A percentile compares a stretch with the other conserved stretches of the same genome.
These are phyloP conservation scores for Echria macrotheca DNA, from an alignment of 495 filamentous ascomycete species.

Conservation along the genomic window DNA sequence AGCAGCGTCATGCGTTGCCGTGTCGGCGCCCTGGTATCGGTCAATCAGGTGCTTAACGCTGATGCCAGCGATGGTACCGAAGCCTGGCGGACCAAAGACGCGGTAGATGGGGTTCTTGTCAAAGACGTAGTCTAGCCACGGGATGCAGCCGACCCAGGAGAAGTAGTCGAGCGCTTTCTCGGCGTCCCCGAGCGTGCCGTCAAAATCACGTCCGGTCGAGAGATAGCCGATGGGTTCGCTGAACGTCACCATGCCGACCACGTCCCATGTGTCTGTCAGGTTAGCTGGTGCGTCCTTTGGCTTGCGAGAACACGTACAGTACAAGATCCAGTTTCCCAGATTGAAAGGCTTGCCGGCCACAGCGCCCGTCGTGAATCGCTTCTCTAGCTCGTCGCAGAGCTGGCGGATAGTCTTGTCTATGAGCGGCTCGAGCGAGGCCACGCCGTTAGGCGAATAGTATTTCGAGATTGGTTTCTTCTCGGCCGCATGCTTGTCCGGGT, in stretches of 20 bases:
- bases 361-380: slow-evolving; percentile 7
- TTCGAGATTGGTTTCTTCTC: slow-evolving; percentile 33
- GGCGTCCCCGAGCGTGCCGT: slow-evolving; percentile 13
- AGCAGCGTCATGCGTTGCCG: slow-evolving; percentile 4
- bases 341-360: slow-evolving; percentile 9
- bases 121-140: slow-evolving; percentile 23
- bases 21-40: slow-evolving; percentile 15
- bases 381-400: slow-evolving; percentile 15
- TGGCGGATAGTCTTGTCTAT: slow-evolving; percentile 25
- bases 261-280: slow-evolving; percentile 31
- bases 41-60: slow-evolving; percentile 8
- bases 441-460: slow-evolving; percentile 28
- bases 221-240: slow-evolving; percentile 33
- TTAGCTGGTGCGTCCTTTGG: too few species aligned
- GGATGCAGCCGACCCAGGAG: slow-evolving; percentile 8
- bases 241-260: slow-evolving; percentile 29
- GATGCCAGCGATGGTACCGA: slow-evolving; percentile 8
- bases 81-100: slow-evolving; percentile 20
- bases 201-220: slow-evolving; percentile 25
- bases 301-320: slow-evolving; percentile 9
- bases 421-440: slow-evolving; percentile 26
- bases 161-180: slow-evolving; percentile 21
- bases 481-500: slow-evolving; percentile 23
- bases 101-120: slow-evolving; percentile 18
- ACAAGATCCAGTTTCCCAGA: slow-evolving; percentile 20